Conservation (phyloP, 2,329 filamentous ascomycete species). For the Paracoccidioides lutzii region DNA sequence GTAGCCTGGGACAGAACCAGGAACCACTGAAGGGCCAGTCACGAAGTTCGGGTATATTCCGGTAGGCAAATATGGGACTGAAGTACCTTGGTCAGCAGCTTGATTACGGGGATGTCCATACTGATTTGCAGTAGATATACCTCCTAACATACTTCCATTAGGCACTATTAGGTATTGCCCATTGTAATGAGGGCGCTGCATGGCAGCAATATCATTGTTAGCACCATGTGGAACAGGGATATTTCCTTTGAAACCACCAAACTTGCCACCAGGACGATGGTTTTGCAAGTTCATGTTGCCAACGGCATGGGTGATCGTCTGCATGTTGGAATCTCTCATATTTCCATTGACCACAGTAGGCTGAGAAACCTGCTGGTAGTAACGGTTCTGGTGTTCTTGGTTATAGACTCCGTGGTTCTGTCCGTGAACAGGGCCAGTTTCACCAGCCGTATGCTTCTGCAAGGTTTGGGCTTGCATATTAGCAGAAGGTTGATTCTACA, state of each 20-base stretch:
- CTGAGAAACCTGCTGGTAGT: conserved; percentile 15
- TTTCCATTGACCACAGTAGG: conserved; percentile 6
- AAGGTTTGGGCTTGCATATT: conserved; percentile 18
- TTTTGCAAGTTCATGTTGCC: conserved; percentile 19
- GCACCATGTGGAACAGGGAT: conserved; percentile 16
- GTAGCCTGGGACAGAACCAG: conserved; percentile 22
- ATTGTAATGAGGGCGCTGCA: conserved; percentile 15
- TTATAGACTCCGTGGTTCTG: conserved; percentile 13
- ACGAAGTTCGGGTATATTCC: conserved; percentile 27
- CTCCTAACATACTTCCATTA: conserved; percentile 22
- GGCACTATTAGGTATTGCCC: conserved; percentile 20
- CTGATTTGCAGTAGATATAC: conserved; percentile 18
- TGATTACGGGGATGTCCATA: conserved; percentile 19
- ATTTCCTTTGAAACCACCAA: conserved; percentile 16
- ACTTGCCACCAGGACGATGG: conserved; percentile 18
- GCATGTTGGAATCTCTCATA: conserved; percentile 12
- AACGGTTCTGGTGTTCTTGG: conserved; percentile 17
- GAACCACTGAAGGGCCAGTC: conserved; percentile 20
- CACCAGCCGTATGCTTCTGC: conserved; percentile 15
- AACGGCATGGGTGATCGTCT: conserved; percentile 16
- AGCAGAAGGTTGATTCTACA: conserved; percentile 4
- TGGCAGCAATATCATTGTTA: conserved; percentile 18
- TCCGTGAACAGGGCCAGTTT: conserved; percentile 14
- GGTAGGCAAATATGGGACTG: conserved; percentile 24
- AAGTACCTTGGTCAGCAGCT: conserved; percentile 22